Conservation (phyloP, 768 basidiomycete genomes). For the Auricularia heimuer region DNA sequence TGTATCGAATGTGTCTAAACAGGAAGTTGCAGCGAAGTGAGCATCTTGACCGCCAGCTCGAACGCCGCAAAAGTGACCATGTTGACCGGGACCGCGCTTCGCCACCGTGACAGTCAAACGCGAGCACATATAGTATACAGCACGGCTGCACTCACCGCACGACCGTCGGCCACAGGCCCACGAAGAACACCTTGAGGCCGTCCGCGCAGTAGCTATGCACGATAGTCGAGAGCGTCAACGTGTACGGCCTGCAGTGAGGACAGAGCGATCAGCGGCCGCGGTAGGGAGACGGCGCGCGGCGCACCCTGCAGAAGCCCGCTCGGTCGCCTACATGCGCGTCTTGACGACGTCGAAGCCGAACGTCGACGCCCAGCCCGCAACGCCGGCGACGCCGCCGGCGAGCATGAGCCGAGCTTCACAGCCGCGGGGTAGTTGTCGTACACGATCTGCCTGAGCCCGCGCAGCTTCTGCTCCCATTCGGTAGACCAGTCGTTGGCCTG, state of each 20-base stretch:
- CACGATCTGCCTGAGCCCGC: too few relatives aligned
- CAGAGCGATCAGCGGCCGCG: neutral
- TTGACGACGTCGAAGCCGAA: slow-evolving; percentile 89
- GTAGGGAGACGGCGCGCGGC: neutral
- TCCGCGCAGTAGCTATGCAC: slow-evolving; percentile 50
- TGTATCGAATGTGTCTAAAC: too few relatives aligned
- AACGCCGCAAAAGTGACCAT: slow-evolving; percentile 74
- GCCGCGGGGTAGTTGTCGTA: too few relatives aligned
- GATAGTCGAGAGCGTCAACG: slow-evolving; percentile 48
- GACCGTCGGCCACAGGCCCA: slow-evolving; percentile 70
- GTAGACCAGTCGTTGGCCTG: too few relatives aligned
- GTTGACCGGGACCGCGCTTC: slow-evolving; percentile 75
- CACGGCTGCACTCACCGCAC: slow-evolving; percentile 44
- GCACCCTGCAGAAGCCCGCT: slow-evolving; percentile 6
- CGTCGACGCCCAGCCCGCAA: slow-evolving; percentile 68
- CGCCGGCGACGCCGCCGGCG: slow-evolving; percentile 69
- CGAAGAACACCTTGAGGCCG: slow-evolving; percentile 61
- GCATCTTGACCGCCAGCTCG: slow-evolving; percentile 26
- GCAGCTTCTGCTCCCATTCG: too few relatives aligned
- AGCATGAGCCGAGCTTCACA: slow-evolving; percentile 37
- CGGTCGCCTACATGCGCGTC: slow-evolving; percentile 66
- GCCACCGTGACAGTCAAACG: neutral
- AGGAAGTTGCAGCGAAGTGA: neutral
- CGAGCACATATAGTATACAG: slow-evolving; percentile 4
- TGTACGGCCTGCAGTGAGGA: slow-evolving; percentile 38